These are phyloP conservation scores for Colletotrichum scovillei DNA, from an alignment of 2,329 filamentous ascomycete species.

Conservation along the genomic window DNA sequence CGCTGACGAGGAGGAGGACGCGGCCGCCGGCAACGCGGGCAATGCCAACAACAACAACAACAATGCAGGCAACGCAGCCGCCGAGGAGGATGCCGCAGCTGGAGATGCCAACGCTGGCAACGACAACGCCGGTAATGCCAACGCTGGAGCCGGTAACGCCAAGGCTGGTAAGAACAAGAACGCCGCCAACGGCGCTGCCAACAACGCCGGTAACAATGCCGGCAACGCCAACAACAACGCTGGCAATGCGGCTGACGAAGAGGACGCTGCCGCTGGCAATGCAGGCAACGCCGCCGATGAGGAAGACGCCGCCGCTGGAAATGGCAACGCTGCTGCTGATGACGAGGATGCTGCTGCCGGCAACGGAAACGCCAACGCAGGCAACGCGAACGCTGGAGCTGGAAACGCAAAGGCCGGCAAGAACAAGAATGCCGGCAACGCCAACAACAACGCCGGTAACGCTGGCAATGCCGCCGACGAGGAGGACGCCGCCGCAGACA, in stretches of 20 bases:
- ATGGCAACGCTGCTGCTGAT: not conserved
- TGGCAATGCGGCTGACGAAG: not conserved
- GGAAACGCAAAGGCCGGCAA: not conserved
- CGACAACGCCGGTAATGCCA: too few relatives aligned
- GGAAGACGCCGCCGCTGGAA: not conserved
- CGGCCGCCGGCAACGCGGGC: not conserved
- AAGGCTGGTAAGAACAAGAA: not conserved
- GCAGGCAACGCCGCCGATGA: not conserved
- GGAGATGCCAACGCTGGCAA: too few relatives aligned
- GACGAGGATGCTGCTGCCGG: not conserved
- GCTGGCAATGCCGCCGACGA: not conserved
- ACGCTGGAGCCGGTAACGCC: too few relatives aligned
- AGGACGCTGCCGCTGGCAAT: not conserved
- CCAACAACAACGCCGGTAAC: conserved; percentile 1
- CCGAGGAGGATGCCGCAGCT: not conserved
- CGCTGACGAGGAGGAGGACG: not conserved
- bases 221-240: not conserved
- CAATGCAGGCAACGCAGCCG: not conserved
- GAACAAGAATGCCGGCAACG: not conserved
- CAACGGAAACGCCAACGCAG: not conserved
- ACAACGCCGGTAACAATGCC: not conserved
- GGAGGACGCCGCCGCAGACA: not conserved
- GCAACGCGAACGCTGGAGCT: not conserved
- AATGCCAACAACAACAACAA: too few relatives aligned
- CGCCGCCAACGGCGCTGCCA: not conserved